Percentiles rank a stretch among this genome's conserved stretches.
Evolutionary conservation across 2,329 filamentous ascomycete species (phyloP).

Genomic region (Aspergillus proliferans): DNA sequence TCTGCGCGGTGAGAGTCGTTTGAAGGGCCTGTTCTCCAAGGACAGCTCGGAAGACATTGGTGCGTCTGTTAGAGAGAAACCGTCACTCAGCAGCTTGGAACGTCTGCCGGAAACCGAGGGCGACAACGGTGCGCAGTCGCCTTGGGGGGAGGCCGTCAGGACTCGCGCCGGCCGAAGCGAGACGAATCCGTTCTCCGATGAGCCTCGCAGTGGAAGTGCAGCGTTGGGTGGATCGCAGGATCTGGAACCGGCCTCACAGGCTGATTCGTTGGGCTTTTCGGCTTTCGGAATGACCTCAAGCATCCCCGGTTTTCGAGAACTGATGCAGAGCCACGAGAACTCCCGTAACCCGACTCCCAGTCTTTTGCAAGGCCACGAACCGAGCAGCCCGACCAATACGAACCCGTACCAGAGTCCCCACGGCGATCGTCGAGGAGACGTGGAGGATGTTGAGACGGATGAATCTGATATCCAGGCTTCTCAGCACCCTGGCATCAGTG

Average conservation of each 20-base stretch:
- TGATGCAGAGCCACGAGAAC: conserved; percentile 53
- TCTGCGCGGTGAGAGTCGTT: conserved; percentile 68
- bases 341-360: conserved; percentile 51
- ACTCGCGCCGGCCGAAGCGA: conserved; percentile 44
- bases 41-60: conserved; percentile 62
- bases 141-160: conserved; percentile 46
- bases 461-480: conserved; percentile 49
- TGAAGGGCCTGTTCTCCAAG: conserved; percentile 79
- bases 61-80: conserved; percentile 49
- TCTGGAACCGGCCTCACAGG: conserved; percentile 48
- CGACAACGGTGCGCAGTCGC: conserved; percentile 42
- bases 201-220: conserved; percentile 54
- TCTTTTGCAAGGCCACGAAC: conserved; percentile 53
- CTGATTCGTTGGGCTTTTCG: conserved; percentile 54
- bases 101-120: conserved; percentile 48
- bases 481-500: conserved; percentile 48
- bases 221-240: conserved; percentile 71
- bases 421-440: conserved; percentile 59
- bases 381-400: conserved; percentile 85
- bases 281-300: conserved; percentile 57
- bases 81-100: conserved; percentile 47
- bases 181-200: conserved; percentile 44
- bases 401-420: conserved; percentile 93
- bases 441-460: conserved; percentile 54
- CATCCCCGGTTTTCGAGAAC: conserved; percentile 51